Evolutionary conservation across 2,329 filamentous ascomycete species (phyloP).

Genomic region (Colletotrichum chrysophilum): DNA sequence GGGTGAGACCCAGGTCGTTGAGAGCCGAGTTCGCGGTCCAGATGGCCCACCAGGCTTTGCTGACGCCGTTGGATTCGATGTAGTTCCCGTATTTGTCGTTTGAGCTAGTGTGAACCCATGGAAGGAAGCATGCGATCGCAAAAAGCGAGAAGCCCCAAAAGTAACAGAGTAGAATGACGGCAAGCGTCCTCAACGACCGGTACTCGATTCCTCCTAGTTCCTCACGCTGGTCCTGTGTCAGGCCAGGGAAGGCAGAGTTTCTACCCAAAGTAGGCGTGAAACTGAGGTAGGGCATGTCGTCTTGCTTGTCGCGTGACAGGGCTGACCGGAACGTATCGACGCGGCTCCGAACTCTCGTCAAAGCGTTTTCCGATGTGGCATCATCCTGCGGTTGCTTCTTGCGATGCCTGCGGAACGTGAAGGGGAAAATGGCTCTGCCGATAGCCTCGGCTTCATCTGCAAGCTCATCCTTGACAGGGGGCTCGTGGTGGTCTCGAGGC

Average conservation of each 20-base stretch:
- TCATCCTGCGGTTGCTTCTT: slow-evolving; percentile 41
- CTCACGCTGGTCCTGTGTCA: slow-evolving; percentile 90
- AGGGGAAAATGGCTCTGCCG: slow-evolving; percentile 40
- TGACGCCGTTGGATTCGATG: slow-evolving; percentile 66
- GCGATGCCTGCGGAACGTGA: slow-evolving; percentile 49
- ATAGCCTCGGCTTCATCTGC: slow-evolving; percentile 48
- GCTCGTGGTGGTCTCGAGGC: slow-evolving; percentile 34
- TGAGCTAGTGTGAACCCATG: slow-evolving; percentile 73
- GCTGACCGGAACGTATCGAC: slow-evolving; percentile 66
- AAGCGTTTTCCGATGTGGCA: slow-evolving; percentile 21
- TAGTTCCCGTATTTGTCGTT: slow-evolving; percentile 66
- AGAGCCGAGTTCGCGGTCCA: slow-evolving; percentile 90
- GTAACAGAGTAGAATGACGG: slow-evolving; percentile 78
- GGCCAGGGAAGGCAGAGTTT: slow-evolving; percentile 89
- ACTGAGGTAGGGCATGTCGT: slow-evolving; percentile 85
- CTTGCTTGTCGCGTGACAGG: slow-evolving; percentile 57
- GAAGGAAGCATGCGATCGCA: slow-evolving; percentile 73
- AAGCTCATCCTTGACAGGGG: slow-evolving; percentile 37
- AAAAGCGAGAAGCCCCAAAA: slow-evolving; percentile 84
- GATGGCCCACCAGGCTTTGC: slow-evolving; percentile 86
- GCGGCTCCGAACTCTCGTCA: slow-evolving; percentile 42
- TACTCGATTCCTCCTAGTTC: slow-evolving; percentile 98
- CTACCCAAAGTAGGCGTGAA: slow-evolving; percentile 91
- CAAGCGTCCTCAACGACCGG: slow-evolving; percentile 85
- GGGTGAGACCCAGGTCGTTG: slow-evolving; percentile 91